These are phyloP conservation scores for Saccharomyces hybrid DNA, from an alignment of 1,139 yeast species.

Conservation along the genomic window DNA sequence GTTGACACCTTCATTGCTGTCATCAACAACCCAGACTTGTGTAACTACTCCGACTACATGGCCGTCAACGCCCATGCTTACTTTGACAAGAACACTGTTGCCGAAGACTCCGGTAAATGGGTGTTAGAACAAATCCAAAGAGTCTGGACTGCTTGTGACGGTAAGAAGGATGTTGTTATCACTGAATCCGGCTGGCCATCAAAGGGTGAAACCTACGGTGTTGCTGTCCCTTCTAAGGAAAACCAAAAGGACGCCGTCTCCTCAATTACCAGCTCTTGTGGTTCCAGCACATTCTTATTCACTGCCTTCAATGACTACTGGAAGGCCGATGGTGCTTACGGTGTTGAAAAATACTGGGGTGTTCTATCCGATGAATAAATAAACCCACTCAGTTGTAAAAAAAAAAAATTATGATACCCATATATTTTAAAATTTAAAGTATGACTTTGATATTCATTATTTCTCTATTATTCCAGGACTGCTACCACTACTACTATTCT, in stretches of 20 bases:
- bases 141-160: slow-evolving; percentile 60
- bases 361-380: slow-evolving; percentile 30
- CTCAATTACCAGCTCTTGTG: slow-evolving; percentile 48
- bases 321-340: slow-evolving; percentile 62
- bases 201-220: slow-evolving; percentile 55
- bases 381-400: slow-evolving; percentile 2
- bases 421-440: neutral
- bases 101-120: slow-evolving; percentile 66
- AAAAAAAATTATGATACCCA: neutral
- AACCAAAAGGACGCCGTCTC: slow-evolving; percentile 57
- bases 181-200: slow-evolving; percentile 85
- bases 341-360: slow-evolving; percentile 74
- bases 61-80: slow-evolving; percentile 79
- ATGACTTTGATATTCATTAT: neutral
- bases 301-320: slow-evolving; percentile 71
- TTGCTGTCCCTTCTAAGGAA: slow-evolving; percentile 58
- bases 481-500: neutral
- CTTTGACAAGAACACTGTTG: slow-evolving; percentile 64
- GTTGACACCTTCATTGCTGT: slow-evolving; percentile 78
- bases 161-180: slow-evolving; percentile 49
- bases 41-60: slow-evolving; percentile 65
- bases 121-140: slow-evolving; percentile 56
- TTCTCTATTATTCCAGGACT: neutral
- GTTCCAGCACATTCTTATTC: slow-evolving; percentile 53
- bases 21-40: slow-evolving; percentile 61